phyloP scores from a whole-genome alignment of 2,329 filamentous ascomycete genomes.

The Cordyceps cicadae region DNA sequence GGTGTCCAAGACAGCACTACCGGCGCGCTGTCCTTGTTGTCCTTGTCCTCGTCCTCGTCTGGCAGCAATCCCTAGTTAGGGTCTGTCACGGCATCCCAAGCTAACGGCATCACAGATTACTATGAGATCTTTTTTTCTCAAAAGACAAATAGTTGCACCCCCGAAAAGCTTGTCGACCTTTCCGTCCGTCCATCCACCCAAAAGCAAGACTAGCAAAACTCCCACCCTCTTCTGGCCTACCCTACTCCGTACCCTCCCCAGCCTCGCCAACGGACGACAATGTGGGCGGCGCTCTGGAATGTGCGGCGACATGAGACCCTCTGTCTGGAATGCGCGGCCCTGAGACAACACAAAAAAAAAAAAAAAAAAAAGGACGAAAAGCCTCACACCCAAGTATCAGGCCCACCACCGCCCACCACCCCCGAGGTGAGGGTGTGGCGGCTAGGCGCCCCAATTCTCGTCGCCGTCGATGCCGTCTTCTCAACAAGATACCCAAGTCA shows the following conservation, averaged over 20 bases:
- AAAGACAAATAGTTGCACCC: not conserved
- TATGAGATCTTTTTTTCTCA: constrained; percentile 2
- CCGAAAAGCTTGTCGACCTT: not conserved
- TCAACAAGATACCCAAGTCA: not conserved
- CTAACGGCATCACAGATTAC: not conserved
- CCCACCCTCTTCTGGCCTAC: too few relatives aligned
- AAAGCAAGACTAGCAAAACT: not conserved
- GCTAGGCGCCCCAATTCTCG: constrained; percentile 8
- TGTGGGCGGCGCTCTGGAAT: constrained; percentile 16
- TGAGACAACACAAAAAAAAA: constrained; percentile 25
- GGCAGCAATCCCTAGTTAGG: not conserved
- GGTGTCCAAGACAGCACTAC: constrained; percentile 11
- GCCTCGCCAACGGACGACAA: constrained; percentile 28
- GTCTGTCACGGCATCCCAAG: not conserved
- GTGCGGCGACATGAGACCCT: constrained; percentile 11
- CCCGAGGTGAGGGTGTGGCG: constrained; percentile 4
- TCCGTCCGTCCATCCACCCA: constrained; percentile 10
- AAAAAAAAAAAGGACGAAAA: constrained; percentile 26
- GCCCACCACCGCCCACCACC: constrained; percentile 13
- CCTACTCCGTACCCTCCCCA: constrained; percentile 18
- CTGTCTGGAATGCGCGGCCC: constrained; percentile 15
- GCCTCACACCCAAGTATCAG: constrained; percentile 8
- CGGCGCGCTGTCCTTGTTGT: too few relatives aligned
- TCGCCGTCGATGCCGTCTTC: not conserved
- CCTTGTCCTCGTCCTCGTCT: not conserved